These are phyloP conservation scores for Mucor racemosus DNA, from an alignment of 371 early-diverging fungal species.

Conservation along the genomic window DNA sequence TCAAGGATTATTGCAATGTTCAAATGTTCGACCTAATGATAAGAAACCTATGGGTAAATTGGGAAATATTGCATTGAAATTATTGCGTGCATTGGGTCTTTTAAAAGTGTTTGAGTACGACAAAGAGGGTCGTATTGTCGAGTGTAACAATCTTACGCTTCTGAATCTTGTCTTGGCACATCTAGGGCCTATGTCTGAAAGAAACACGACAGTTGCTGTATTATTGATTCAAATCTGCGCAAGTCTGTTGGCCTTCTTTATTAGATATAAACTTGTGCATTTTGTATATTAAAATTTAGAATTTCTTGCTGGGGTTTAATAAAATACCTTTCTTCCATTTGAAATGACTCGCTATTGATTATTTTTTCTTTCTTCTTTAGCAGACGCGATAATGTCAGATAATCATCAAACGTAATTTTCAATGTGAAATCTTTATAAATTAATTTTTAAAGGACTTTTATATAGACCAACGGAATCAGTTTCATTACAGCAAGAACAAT, in stretches of 20 bases:
- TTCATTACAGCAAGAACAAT: background rate
- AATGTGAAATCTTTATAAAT: background rate
- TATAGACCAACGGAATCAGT: background rate
- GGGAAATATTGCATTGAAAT: conserved; percentile 41
- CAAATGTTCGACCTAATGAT: conserved; percentile 33
- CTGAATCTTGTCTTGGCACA: conserved; percentile 85
- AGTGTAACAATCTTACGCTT: conserved; percentile 89
- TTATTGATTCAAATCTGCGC: conserved; percentile 66
- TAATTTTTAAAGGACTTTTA: background rate
- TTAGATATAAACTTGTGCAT: conserved; percentile 78
- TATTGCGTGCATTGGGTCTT: conserved; percentile 45
- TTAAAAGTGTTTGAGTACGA: conserved; percentile 63
- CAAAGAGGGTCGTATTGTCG: conserved; percentile 55
- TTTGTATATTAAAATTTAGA: conserved; percentile 64
- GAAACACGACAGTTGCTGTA: conserved; percentile 60
- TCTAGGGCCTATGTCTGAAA: conserved; percentile 79
- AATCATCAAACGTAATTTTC: conserved; percentile 10
- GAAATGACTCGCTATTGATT: background rate
- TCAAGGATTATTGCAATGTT: conserved; percentile 55
- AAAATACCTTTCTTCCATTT: conserved; percentile 5
- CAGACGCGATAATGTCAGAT: conserved; percentile 16
- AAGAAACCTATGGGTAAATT: conserved; percentile 44
- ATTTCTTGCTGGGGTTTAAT: conserved; percentile 1
- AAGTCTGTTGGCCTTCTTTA: conserved; percentile 73
- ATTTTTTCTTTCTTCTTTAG: conserved; percentile 7